phyloP scores from a whole-genome alignment of 306 rosid species.

The Prunus persica region DNA sequence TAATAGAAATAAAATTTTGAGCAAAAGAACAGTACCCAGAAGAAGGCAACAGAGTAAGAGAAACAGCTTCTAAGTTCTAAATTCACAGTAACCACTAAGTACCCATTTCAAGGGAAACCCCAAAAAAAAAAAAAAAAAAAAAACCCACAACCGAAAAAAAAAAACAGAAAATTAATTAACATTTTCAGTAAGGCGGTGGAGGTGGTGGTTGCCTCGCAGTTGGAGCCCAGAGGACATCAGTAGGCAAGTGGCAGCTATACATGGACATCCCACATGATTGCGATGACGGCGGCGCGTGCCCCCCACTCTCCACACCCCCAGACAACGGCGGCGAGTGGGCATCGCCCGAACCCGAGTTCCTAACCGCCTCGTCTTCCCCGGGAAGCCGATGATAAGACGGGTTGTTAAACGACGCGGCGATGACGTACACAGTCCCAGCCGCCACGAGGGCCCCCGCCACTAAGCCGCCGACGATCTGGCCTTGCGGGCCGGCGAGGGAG shows the following conservation, averaged over 20 bases:
- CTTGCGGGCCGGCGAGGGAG: slow-evolving; percentile 88
- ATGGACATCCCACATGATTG: slow-evolving; percentile 71
- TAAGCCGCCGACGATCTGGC: slow-evolving; percentile 89
- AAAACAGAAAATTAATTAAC: neutral
- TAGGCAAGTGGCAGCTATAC: slow-evolving; percentile 65
- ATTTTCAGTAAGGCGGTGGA: slow-evolving; percentile 59
- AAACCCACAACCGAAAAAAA: neutral
- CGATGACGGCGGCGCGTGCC: slow-evolving; percentile 48
- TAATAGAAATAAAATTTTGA: neutral
- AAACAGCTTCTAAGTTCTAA: neutral
- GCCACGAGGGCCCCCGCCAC: slow-evolving; percentile 62
- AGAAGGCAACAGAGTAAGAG: neutral
- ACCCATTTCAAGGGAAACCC: neutral
- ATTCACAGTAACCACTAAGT: slow-evolving; percentile 4
- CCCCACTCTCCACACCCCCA: slow-evolving; percentile 49
- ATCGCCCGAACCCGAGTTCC: slow-evolving; percentile 38
- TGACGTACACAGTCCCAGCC: slow-evolving; percentile 68
- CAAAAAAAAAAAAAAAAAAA: neutral
- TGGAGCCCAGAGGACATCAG: slow-evolving; percentile 87
- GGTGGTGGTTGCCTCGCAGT: slow-evolving; percentile 59
- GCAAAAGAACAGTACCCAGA: neutral
- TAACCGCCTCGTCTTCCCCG: slow-evolving; percentile 43
- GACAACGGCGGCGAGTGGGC: slow-evolving; percentile 46
- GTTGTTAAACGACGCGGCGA: slow-evolving; percentile 71
- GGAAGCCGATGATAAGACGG: slow-evolving; percentile 77